phyloP scores from a whole-genome alignment of 306 rosid genomes.

The Aeschynomene evenia region DNA sequence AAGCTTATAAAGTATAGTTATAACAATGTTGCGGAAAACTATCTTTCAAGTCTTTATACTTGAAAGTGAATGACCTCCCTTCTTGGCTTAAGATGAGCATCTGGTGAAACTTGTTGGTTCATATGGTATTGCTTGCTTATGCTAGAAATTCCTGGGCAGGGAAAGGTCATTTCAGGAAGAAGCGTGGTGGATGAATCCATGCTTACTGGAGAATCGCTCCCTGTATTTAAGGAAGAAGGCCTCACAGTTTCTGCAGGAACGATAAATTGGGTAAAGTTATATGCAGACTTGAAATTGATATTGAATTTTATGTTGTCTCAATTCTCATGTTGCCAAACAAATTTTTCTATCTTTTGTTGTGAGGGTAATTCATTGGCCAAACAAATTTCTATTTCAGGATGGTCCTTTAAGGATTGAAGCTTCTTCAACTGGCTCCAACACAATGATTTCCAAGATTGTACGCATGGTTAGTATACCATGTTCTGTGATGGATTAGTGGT shows the following conservation, averaged over 20 bases:
- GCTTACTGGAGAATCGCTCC: slow-evolving; percentile 99
- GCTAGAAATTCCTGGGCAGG: slow-evolving; percentile 49
- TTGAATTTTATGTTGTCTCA: slow-evolving; percentile 24
- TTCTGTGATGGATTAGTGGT: slow-evolving; percentile 17
- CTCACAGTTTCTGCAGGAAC: slow-evolving; percentile 88
- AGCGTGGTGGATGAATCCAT: slow-evolving; percentile 97
- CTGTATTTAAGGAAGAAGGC: slow-evolving; percentile 88
- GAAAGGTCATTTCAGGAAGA: slow-evolving; percentile 85
- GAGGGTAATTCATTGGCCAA: slow-evolving; percentile 22
- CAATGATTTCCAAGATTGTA: slow-evolving; percentile 88
- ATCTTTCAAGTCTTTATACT: slow-evolving; percentile 9
- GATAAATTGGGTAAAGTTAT: slow-evolving; percentile 80
- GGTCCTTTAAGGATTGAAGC: slow-evolving; percentile 96
- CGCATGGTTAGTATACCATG: slow-evolving; percentile 66
- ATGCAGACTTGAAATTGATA: slow-evolving; percentile 18
- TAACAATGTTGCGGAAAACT: slow-evolving; percentile 9
- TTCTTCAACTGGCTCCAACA: slow-evolving; percentile 91
- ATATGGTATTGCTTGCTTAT: slow-evolving; percentile 35
- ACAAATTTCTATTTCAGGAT: slow-evolving; percentile 64
- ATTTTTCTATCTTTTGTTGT: slow-evolving; percentile 19
- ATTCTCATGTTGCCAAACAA: slow-evolving; percentile 28
- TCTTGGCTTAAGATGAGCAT: slow-evolving; percentile 23
- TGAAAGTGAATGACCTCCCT: slow-evolving; percentile 14
- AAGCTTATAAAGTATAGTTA: not conserved
- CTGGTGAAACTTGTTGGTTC: slow-evolving; percentile 27